These are phyloP conservation scores for Penicillium canescens DNA, from an alignment of 495 filamentous ascomycete genomes.

Conservation along the genomic window DNA sequence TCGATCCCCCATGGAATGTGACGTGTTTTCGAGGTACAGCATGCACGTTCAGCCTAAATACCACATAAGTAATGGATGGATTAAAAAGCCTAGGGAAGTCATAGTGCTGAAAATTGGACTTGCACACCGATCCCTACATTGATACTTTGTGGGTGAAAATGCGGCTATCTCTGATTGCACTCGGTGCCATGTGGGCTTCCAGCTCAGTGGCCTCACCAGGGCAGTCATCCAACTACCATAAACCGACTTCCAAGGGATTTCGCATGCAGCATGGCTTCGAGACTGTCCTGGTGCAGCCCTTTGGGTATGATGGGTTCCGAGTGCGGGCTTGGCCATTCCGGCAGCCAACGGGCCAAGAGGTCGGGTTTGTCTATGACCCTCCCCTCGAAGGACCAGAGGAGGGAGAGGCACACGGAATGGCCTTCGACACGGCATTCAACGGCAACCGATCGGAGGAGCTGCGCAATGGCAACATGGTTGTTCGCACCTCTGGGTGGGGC, in stretches of 20 bases:
- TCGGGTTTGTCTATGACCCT: constrained; percentile 31
- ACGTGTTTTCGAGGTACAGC: not conserved
- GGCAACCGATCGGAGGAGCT: constrained; percentile 19
- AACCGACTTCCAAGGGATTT: constrained; percentile 24
- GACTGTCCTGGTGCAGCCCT: constrained; percentile 31
- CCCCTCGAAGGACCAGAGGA: constrained; percentile 30
- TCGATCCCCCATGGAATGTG: constrained; percentile 1
- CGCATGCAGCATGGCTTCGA: constrained; percentile 32
- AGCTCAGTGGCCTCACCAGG: constrained; percentile 1
- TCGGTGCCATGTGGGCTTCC: constrained; percentile 1
- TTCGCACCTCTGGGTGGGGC: constrained; percentile 28
- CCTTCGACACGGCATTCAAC: constrained; percentile 20
- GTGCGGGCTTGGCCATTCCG: constrained; percentile 32
- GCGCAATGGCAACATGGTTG: constrained; percentile 29
- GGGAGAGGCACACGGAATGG: constrained; percentile 22
- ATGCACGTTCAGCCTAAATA: not conserved
- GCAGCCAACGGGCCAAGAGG: constrained; percentile 25
- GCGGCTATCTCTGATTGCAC: constrained; percentile 1
- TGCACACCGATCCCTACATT: not conserved
- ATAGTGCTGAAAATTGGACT: not conserved
- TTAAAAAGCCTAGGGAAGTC: not conserved
- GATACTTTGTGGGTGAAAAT: not conserved
- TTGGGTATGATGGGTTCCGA: constrained; percentile 32
- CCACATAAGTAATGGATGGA: not conserved
- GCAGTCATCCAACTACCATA: constrained; percentile 10